Evolutionary conservation across 1,284 basidiomycete species (phyloP).

Genomic region (Puccinia triticina): DNA sequence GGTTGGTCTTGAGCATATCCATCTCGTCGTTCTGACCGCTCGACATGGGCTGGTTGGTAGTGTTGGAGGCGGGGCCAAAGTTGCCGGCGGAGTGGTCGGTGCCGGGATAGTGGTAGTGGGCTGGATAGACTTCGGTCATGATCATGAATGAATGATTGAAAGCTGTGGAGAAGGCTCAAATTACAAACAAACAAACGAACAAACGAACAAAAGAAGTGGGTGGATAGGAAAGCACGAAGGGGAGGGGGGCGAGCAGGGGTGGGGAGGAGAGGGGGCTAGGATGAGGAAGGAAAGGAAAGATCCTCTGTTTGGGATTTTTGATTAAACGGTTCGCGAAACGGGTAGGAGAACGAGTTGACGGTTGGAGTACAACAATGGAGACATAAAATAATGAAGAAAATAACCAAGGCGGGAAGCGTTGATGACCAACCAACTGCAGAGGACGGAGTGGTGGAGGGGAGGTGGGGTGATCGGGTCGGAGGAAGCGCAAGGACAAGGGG

Average conservation of each 20-base stretch:
- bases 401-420: constrained; percentile 45
- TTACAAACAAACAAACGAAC: constrained; percentile 41
- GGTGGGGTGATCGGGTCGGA: constrained; percentile 53
- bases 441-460: constrained; percentile 25
- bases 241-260: background rate
- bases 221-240: constrained; percentile 24
- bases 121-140: constrained; percentile 51
- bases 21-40: constrained; percentile 21
- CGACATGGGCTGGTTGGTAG: constrained; percentile 13
- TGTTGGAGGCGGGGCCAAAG: constrained; percentile 13
- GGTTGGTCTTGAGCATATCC: constrained; percentile 34
- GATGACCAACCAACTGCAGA: constrained; percentile 61
- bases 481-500: constrained; percentile 41
- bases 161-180: constrained; percentile 25
- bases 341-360: constrained; percentile 41
- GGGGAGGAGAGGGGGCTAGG: background rate
- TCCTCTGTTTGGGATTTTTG: constrained; percentile 31
- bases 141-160: constrained; percentile 39
- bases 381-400: constrained; percentile 41
- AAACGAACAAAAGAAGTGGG: constrained; percentile 34
- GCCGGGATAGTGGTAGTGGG: constrained; percentile 35
- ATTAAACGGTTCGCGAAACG: constrained; percentile 37
- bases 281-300: constrained; percentile 27
- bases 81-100: constrained; percentile 13
- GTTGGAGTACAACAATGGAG: constrained; percentile 34